These are phyloP conservation scores for Cupressus sempervirens DNA, from an alignment of 75 land plant genomes.

Conservation along the genomic window DNA sequence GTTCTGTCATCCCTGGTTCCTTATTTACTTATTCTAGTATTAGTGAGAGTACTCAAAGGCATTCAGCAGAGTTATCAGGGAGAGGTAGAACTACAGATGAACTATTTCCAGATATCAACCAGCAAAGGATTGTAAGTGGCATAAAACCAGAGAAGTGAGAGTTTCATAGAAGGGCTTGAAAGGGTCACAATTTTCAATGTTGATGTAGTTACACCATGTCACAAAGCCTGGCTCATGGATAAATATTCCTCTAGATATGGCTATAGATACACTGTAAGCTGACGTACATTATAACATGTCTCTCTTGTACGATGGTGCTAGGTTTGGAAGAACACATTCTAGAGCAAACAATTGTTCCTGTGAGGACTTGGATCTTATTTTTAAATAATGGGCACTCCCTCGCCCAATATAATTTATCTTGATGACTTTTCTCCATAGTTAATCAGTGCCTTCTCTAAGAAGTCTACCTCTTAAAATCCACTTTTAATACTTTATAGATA, in stretches of 20 bases:
- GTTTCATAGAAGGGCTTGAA: background rate
- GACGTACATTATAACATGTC: background rate
- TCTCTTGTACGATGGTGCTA: background rate
- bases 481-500: background rate
- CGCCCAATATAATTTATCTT: background rate
- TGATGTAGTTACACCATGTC: background rate
- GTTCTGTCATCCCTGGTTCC: background rate
- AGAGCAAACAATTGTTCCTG: background rate
- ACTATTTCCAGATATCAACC: background rate
- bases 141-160: background rate
- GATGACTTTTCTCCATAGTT: background rate
- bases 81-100: background rate
- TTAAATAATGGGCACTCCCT: background rate
- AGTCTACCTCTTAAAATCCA: background rate
- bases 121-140: background rate
- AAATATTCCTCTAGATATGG: background rate
- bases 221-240: background rate
- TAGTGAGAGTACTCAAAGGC: background rate
- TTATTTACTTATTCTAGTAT: background rate
- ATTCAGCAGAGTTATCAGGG: background rate
- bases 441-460: background rate
- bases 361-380: no score
- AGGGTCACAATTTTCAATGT: background rate
- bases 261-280: background rate
- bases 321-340: background rate